Base-by-base conservation (phyloP, 225 moss, liverwort and hornwort species). In the Pseudisothecium myosuroides region DNA sequence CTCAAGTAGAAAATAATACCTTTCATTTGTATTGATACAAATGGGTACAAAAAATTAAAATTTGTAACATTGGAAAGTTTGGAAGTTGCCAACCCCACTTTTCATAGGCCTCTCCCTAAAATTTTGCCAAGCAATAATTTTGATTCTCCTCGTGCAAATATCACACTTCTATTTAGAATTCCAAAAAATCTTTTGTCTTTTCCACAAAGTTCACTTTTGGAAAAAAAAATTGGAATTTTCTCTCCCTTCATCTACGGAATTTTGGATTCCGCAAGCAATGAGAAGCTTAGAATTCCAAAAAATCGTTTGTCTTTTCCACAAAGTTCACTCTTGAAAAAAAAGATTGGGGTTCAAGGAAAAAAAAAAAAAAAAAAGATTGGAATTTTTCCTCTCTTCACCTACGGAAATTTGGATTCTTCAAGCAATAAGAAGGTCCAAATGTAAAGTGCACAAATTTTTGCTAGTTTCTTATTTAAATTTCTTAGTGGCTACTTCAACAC, bases 371-470 rank as follows among this genome's bases (percentile, higher is more conserved):
- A 54, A 54, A 0, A 54, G 0, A 54, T 54, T 54, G 6, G 5
- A 10, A 14, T 14, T 54, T 36, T 71, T 3, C 19, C 14, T 22
- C 3, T 9, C 4, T 45, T 54, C 23, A 54, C 37, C 5, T 9
- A 55, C 2, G 0, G 1, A 36, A 36, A 15, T 23, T 37, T 24
- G 4, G 1, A 37, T 24, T 37, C 4, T 0, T 0, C 4, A 54
- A 14, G 37, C 0, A 0, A 0, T 3, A 23, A 52, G 0, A 22
- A 36, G 14, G 0, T 3, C 0, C 3, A 0, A 76, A 36, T n/a
- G n/a, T 36, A 22, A 50, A 76, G 5, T 5, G 0, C 13, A 13
- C 13, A 21, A 52, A 19, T 20, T 12, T 75, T 9, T 47, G 8
- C 0, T 2, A 31, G 0, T 31, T 50, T 52, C 0, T 52, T 22